Percentiles rank a stretch among this genome's conserved stretches.
Conservation (phyloP, 2,329 filamentous ascomycete genomes). For the Paracoccidioides lutzii region DNA sequence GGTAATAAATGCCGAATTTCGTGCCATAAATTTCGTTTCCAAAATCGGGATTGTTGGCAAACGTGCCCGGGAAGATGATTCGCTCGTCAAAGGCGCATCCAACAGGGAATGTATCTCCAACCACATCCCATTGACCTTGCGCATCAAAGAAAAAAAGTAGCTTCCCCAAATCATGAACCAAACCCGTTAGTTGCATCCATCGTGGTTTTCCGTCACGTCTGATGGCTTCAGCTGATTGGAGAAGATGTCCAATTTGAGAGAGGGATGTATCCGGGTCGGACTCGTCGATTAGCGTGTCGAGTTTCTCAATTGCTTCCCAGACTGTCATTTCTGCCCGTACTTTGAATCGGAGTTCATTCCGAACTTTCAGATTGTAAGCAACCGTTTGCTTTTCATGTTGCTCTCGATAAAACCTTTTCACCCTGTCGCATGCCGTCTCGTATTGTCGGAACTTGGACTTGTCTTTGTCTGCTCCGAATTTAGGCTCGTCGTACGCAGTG, state of each 20-base stretch:
- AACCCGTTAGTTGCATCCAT: conserved; percentile 23
- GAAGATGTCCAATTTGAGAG: conserved; percentile 77
- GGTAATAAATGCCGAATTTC: conserved; percentile 65
- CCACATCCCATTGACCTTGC: conserved; percentile 86
- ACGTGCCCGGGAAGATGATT: conserved; percentile 68
- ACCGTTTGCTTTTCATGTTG: conserved; percentile 40
- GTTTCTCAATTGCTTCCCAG: conserved; percentile 86
- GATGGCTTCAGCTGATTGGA: conserved; percentile 86
- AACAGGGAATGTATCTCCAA: conserved; percentile 47
- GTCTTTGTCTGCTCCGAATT: conserved; percentile 57
- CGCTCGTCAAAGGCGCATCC: conserved; percentile 44
- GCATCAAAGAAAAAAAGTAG: conserved; percentile 41
- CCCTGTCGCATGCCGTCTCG: conserved; percentile 60
- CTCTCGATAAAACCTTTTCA: conserved; percentile 66
- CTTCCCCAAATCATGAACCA: conserved; percentile 27
- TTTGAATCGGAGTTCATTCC: conserved; percentile 55
- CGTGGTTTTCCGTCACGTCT: conserved; percentile 48
- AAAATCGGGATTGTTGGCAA: conserved; percentile 62
- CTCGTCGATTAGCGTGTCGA: conserved; percentile 83
- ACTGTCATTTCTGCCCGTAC: conserved; percentile 66
- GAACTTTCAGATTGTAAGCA: conserved; percentile 72
- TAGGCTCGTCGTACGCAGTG: conserved; percentile 39
- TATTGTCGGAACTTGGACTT: conserved; percentile 65
- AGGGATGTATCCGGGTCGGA: conserved; percentile 81
- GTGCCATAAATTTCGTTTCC: conserved; percentile 59